These are phyloP conservation scores for Lepidium didymum DNA, from an alignment of 345 rosid species.

Conservation along the genomic window DNA sequence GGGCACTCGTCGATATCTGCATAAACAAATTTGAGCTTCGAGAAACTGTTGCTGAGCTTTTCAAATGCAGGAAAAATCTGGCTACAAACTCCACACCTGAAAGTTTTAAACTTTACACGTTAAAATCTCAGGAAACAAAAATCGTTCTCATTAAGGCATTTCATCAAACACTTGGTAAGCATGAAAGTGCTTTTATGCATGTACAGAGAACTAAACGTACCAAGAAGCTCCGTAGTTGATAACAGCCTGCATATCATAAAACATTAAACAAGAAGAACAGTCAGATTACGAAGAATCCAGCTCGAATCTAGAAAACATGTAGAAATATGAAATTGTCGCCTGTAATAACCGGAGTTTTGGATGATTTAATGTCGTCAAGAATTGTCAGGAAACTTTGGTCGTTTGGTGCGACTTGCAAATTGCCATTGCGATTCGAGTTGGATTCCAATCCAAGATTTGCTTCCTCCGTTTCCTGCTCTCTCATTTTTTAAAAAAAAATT, in stretches of 20 bases:
- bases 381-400: constrained; percentile 10
- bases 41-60: constrained; percentile 60
- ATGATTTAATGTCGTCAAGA: constrained; percentile 27
- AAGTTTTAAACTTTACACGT: not conserved
- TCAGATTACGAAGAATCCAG: not conserved
- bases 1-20: constrained; percentile 96
- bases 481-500: too few species aligned
- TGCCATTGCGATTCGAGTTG: not conserved
- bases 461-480: constrained; percentile 3
- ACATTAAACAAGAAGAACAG: not conserved
- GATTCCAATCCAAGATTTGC: not conserved
- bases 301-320: not conserved
- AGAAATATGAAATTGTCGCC: not conserved
- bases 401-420: constrained; percentile 15
- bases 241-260: constrained; percentile 16
- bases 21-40: constrained; percentile 57
- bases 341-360: constrained; percentile 20
- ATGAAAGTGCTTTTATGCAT: not conserved
- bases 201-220: not conserved
- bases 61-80: constrained; percentile 74
- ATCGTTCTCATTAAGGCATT: constrained; percentile 20
- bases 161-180: constrained; percentile 45
- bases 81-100: constrained; percentile 85
- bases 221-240: constrained; percentile 32
- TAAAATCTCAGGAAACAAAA: not conserved